phyloP scores from a whole-genome alignment of 805 yeast species.

The Babjeviella inositovora region DNA sequence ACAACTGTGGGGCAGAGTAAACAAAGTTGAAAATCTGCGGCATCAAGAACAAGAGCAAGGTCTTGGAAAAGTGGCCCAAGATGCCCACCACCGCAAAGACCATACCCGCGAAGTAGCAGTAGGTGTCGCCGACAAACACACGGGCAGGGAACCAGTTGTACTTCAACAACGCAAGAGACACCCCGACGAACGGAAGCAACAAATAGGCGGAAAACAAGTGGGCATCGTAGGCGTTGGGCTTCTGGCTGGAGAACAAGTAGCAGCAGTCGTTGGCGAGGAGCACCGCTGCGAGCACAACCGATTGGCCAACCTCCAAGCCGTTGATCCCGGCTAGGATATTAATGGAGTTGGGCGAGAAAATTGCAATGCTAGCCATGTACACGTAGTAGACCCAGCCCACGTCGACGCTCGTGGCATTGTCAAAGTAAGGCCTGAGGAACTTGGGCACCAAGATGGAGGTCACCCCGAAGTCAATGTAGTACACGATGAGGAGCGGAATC shows the following conservation, averaged over 20 bases:
- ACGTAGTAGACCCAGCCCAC: conserved; percentile 67
- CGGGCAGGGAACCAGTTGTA: conserved; percentile 84
- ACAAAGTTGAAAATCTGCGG: conserved; percentile 88
- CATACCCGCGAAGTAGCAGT: conserved; percentile 97
- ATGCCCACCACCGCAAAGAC: conserved; percentile 96
- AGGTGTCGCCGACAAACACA: conserved; percentile 96
- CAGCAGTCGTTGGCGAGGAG: conserved; percentile 64
- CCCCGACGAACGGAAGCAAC: conserved; percentile 77
- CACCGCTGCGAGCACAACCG: conserved; percentile 58
- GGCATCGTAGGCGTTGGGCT: conserved; percentile 32
- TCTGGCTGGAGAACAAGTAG: conserved; percentile 32
- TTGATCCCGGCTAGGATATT: conserved; percentile 93
- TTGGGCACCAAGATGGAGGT: conserved; percentile 78
- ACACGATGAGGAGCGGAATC: conserved; percentile 79
- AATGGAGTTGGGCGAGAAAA: conserved; percentile 91
- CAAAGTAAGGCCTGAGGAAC: conserved; percentile 27
- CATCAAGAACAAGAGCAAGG: conserved; percentile 67
- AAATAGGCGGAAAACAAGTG: conserved; percentile 73
- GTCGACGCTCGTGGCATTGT: conserved; percentile 39
- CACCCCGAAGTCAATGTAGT: conserved; percentile 86
- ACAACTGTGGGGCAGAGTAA: conserved; percentile 85
- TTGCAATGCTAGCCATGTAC: conserved; percentile 85
- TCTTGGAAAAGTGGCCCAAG: conserved; percentile 90
- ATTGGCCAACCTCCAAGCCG: conserved; percentile 94
- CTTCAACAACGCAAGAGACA: conserved; percentile 56